Evolutionary conservation across 108 stramenopile species (phyloP).

Genomic region (Chaetoceros tenuissimus): DNA sequence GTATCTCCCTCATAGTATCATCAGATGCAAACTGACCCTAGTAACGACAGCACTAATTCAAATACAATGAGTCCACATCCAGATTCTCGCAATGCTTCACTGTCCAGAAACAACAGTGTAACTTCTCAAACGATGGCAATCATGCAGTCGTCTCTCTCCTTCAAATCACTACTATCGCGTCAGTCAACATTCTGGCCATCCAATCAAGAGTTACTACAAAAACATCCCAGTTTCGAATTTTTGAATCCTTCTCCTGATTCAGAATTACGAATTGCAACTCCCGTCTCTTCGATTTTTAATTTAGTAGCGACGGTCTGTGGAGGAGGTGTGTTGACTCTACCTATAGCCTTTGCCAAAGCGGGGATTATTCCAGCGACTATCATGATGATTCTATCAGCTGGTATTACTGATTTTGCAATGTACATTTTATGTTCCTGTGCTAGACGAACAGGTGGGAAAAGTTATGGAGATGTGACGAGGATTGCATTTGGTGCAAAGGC

Average conservation of each 20-base stretch:
- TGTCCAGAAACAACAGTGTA: too few relatives aligned
- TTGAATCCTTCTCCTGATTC: conserved; percentile 33
- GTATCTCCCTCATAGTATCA: too few relatives aligned
- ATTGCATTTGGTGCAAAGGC: conserved; percentile 54
- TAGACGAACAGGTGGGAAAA: conserved; percentile 53
- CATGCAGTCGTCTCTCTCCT: too few relatives aligned
- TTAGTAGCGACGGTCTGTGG: conserved; percentile 68
- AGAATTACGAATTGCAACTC: conserved; percentile 30
- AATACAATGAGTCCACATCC: too few relatives aligned
- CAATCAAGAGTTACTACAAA: too few relatives aligned
- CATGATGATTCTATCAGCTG: conserved; percentile 31
- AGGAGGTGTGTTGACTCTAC: conserved; percentile 45
- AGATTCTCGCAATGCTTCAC: too few relatives aligned
- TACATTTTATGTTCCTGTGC: conserved; percentile 60
- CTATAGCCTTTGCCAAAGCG: conserved; percentile 37
- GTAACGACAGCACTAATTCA: too few relatives aligned
- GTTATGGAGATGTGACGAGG: conserved; percentile 62
- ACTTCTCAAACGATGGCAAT: too few relatives aligned
- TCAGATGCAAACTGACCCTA: too few relatives aligned
- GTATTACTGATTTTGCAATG: conserved; percentile 46
- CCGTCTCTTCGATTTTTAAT: conserved; percentile 61
- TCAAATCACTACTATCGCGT: too few relatives aligned
- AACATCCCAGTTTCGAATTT: conserved; percentile 19
- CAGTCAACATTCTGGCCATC: too few relatives aligned
- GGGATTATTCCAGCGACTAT: conserved; percentile 33